Percentiles rank a stretch among this genome's conserved stretches.
These are phyloP conservation scores for Apiotrichum veenhuisii DNA, from an alignment of 1,284 basidiomycete genomes.

Conservation along the genomic window DNA sequence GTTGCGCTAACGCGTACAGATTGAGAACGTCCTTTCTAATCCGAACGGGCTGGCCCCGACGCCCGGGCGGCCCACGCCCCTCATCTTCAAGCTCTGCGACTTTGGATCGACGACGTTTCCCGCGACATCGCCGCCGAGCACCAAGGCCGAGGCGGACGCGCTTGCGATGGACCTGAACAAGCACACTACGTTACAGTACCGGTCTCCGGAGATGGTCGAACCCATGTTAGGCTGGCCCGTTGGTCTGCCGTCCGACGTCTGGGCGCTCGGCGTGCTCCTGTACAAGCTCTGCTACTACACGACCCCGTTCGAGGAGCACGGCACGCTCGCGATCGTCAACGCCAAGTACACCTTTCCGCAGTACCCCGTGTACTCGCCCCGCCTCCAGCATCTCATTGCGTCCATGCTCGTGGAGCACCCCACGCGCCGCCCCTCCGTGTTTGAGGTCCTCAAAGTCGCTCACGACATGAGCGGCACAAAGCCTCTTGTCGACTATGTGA, in stretches of 20 bases:
- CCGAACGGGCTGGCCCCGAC: constrained; percentile 52
- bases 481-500: constrained; percentile 65
- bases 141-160: constrained; percentile 73
- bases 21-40: constrained; percentile 84
- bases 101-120: constrained; percentile 90
- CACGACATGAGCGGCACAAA: constrained; percentile 78
- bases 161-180: constrained; percentile 89
- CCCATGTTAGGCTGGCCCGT: constrained; percentile 48
- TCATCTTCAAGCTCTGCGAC: constrained; percentile 91
- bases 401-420: constrained; percentile 88
- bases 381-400: constrained; percentile 79
- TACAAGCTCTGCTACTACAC: constrained; percentile 96
- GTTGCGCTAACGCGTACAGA: constrained; percentile 46
- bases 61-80: constrained; percentile 51
- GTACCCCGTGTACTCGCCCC: constrained; percentile 84
- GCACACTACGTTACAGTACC: constrained; percentile 91
- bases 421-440: constrained; percentile 71
- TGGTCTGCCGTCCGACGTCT: constrained; percentile 60
- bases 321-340: constrained; percentile 91
- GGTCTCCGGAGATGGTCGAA: constrained; percentile 98
- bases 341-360: constrained; percentile 92
- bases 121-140: constrained; percentile 63
- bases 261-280: constrained; percentile 71
- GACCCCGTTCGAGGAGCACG: constrained; percentile 96
- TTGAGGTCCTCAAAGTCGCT: constrained; percentile 70